Evolutionary conservation across 1,139 yeast species (phyloP).

Genomic region (Zygoascus hellenicus): DNA sequence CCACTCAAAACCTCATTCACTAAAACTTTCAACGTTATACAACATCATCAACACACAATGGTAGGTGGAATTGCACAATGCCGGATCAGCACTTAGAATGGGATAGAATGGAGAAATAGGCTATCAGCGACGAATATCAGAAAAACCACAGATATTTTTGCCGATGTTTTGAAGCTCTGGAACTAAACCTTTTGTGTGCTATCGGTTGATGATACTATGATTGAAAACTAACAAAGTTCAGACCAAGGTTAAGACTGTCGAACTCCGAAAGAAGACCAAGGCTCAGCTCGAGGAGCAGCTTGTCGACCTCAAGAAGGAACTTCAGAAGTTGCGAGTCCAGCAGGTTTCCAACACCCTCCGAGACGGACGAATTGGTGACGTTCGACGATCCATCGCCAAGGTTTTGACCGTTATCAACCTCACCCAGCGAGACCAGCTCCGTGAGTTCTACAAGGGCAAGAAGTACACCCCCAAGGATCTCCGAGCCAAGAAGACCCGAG

Average conservation of each 20-base stretch:
- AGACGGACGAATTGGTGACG: conserved; percentile 78
- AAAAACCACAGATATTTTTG: neutral
- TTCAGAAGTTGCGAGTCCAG: conserved; percentile 94
- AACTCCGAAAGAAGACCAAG: conserved; percentile 96
- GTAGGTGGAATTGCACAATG: neutral
- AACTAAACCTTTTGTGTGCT: neutral
- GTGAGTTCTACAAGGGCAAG: conserved; percentile 90
- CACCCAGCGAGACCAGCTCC: conserved; percentile 93
- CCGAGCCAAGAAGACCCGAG: conserved; percentile 99
- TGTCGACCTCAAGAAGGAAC: conserved; percentile 94
- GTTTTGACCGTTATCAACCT: conserved; percentile 95
- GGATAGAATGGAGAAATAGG: neutral
- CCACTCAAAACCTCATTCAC: conserved; percentile 4
- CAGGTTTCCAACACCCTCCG: conserved; percentile 45
- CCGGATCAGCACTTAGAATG: neutral
- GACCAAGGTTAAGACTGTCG: conserved; percentile 69
- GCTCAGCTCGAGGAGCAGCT: conserved; percentile 93
- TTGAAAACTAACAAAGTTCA: neutral
- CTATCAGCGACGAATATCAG: neutral
- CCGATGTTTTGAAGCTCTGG: neutral
- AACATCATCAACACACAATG: conserved; percentile 6
- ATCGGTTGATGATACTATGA: neutral
- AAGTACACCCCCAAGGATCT: conserved; percentile 97
- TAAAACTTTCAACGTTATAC: conserved; percentile 5
- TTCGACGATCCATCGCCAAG: conserved; percentile 98